A percentile compares a stretch with the other conserved stretches of the same genome.
Conservation (phyloP, 225 moss, liverwort and hornwort genomes). For the Straminergon stramineum region DNA sequence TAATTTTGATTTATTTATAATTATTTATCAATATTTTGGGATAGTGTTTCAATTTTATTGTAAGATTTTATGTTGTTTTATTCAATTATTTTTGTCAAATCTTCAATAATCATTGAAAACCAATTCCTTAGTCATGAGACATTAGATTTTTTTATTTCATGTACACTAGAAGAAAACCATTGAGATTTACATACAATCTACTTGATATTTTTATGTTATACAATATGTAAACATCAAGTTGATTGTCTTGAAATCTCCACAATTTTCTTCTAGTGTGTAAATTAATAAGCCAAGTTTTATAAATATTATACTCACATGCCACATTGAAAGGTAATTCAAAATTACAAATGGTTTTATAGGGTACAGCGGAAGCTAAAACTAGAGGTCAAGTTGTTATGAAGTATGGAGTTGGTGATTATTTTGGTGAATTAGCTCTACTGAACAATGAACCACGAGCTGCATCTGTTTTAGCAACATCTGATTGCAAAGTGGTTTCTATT, state of each 20-base stretch:
- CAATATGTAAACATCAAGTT: too few relatives aligned
- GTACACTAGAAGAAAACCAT: too few relatives aligned
- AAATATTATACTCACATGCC: background rate
- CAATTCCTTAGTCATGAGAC: background rate
- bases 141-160: background rate
- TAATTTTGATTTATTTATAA: background rate
- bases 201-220: too few relatives aligned
- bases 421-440: slow-evolving; percentile 73
- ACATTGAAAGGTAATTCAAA: background rate
- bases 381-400: slow-evolving; percentile 66
- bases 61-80: background rate
- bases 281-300: background rate
- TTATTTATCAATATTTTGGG: background rate
- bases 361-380: slow-evolving; percentile 46
- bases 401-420: slow-evolving; percentile 65
- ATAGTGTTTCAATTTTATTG: background rate
- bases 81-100: too few relatives aligned
- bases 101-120: background rate
- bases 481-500: slow-evolving; percentile 68
- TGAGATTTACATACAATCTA: too few relatives aligned
- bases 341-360: slow-evolving; percentile 7
- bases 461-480: slow-evolving; percentile 41
- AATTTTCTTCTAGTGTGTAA: too few relatives aligned
- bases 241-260: too few relatives aligned
- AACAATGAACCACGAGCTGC: slow-evolving; percentile 73